Percentiles rank a stretch among this genome's conserved stretches.
Evolutionary conservation across 2,329 filamentous ascomycete genomes (phyloP).

Genomic region (Taxawa tesnikishii): DNA sequence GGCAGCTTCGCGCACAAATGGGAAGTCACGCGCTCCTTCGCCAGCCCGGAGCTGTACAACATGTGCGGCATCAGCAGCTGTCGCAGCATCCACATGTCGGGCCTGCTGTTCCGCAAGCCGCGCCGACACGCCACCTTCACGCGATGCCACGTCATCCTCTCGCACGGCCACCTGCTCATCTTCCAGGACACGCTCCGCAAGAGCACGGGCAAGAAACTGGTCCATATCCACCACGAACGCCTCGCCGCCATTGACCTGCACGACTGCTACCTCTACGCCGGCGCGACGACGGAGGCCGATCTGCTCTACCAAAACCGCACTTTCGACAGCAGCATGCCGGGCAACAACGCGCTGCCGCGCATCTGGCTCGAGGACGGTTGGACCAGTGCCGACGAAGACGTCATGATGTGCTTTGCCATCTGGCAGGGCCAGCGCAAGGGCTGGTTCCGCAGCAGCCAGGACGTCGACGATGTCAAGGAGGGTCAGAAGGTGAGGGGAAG

Average conservation of each 20-base stretch:
- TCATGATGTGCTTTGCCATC: conserved; percentile 55
- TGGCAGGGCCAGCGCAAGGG: conserved; percentile 49
- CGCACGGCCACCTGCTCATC: conserved; percentile 47
- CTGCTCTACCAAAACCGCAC: conserved; percentile 52
- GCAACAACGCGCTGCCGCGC: conserved; percentile 45
- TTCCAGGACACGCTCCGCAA: conserved; percentile 49
- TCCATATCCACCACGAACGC: conserved; percentile 50
- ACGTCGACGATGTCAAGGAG: conserved; percentile 16
- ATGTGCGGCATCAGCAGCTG: conserved; percentile 54
- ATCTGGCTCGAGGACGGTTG: conserved; percentile 49
- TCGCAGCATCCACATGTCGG: conserved; percentile 49
- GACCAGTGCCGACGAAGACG: conserved; percentile 51
- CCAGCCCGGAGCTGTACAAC: conserved; percentile 54
- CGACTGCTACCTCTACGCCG: conserved; percentile 55
- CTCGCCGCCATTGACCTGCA: conserved; percentile 46
- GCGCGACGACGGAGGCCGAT: conserved; percentile 49
- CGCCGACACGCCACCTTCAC: conserved; percentile 50
- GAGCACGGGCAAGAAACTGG: conserved; percentile 40
- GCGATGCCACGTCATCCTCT: conserved; percentile 47
- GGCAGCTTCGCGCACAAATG: conserved; percentile 56
- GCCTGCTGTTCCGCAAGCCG: conserved; percentile 51
- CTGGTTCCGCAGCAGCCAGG: conserved; percentile 34
- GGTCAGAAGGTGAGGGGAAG: conserved; percentile 13
- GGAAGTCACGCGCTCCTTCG: conserved; percentile 52
- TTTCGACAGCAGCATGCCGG: conserved; percentile 50